Conservation (phyloP, 2,329 filamentous ascomycete genomes). For the Aspergillus persii region DNA sequence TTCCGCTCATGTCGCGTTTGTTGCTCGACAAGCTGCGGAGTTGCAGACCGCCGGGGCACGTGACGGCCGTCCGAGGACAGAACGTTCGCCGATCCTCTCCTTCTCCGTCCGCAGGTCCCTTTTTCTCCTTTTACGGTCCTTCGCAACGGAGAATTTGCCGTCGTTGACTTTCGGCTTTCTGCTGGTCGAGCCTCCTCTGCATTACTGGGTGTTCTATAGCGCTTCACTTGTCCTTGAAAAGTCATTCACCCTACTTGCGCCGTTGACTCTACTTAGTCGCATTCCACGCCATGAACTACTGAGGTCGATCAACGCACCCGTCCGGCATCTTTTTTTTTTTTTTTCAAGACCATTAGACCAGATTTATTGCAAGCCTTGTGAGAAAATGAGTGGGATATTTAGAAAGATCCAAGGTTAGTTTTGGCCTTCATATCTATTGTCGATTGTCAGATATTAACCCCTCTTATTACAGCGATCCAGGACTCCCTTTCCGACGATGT, state of each 20-base stretch:
- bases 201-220: not conserved
- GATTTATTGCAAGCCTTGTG: not conserved
- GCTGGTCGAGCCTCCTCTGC: not conserved
- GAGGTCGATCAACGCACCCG: not conserved
- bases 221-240: not conserved
- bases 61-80: constrained; percentile 8
- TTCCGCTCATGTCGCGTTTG: constrained; percentile 12
- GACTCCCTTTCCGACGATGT: constrained; percentile 81
- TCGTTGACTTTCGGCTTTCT: not conserved
- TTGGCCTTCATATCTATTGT: not conserved
- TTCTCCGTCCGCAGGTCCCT: constrained; percentile 2
- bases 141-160: not conserved
- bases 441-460: not conserved
- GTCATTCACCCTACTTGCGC: not conserved
- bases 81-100: constrained; percentile 8
- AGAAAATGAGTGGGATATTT: constrained; percentile 31
- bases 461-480: constrained; percentile 34
- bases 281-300: constrained; percentile 15
- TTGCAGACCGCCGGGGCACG: constrained; percentile 10
- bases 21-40: constrained; percentile 18
- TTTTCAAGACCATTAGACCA: not conserved
- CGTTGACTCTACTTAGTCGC: not conserved
- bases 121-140: not conserved
- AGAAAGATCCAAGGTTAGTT: constrained; percentile 37
- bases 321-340: not conserved